phyloP scores from a whole-genome alignment of 2,329 filamentous ascomycete species.

The Fusarium globosum region DNA sequence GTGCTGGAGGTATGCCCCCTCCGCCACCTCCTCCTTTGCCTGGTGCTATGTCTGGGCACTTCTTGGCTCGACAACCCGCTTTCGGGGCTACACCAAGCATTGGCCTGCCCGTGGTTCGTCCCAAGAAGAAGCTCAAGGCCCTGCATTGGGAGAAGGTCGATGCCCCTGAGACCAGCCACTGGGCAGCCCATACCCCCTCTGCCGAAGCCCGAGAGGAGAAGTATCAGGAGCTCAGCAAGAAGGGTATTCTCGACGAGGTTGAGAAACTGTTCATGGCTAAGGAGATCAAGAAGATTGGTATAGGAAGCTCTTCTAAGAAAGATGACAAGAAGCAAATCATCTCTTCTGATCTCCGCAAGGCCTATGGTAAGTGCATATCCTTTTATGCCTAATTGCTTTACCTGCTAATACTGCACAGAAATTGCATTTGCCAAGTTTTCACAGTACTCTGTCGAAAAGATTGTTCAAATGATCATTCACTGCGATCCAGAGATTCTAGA shows the following conservation, averaged over 20 bases:
- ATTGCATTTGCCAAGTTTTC: slow-evolving; percentile 96
- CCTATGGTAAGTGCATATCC: slow-evolving; percentile 69
- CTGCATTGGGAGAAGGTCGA: slow-evolving; percentile 99
- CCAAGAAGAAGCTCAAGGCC: slow-evolving; percentile 99
- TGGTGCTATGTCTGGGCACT: slow-evolving; percentile 79
- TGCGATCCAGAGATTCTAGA: slow-evolving; percentile 91
- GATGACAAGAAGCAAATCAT: slow-evolving; percentile 99
- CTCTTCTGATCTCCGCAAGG: slow-evolving; percentile 87
- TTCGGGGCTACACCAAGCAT: slow-evolving; percentile 67
- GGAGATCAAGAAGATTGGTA: slow-evolving; percentile 89
- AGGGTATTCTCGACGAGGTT: slow-evolving; percentile 96
- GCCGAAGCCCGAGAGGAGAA: slow-evolving; percentile 92
- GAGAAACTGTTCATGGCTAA: slow-evolving; percentile 98
- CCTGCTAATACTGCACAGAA: slow-evolving; percentile 61
- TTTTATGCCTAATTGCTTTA: neutral
- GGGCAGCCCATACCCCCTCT: slow-evolving; percentile 89
- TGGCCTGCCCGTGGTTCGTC: slow-evolving; percentile 82
- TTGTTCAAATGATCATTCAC: slow-evolving; percentile 94
- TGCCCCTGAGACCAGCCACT: slow-evolving; percentile 88
- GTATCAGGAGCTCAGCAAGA: slow-evolving; percentile 90
- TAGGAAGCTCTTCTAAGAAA: slow-evolving; percentile 73
- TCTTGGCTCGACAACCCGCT: slow-evolving; percentile 72
- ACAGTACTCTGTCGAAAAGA: slow-evolving; percentile 81
- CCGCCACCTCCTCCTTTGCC: slow-evolving; percentile 74
- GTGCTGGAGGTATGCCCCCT: slow-evolving; percentile 55